Evolutionary conservation across 2,329 filamentous ascomycete genomes (phyloP).

Genomic region (Aspergillus ochraceus): DNA sequence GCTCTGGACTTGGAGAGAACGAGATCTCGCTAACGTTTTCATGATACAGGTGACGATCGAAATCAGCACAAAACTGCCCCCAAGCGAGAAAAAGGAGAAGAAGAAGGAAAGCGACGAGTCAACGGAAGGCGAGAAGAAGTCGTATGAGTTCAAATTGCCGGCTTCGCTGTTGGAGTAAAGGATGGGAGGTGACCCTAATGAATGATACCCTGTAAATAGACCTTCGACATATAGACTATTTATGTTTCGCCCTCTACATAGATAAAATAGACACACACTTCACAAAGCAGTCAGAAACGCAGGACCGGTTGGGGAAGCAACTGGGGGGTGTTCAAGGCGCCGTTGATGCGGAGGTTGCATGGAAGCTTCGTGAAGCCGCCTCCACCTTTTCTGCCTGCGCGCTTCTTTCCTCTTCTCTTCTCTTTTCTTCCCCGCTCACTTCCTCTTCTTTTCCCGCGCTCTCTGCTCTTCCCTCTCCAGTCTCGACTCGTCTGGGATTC

Average conservation of each 20-base stretch:
- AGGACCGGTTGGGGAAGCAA: too few species aligned
- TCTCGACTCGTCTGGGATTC: not conserved
- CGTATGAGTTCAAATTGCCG: slow-evolving; percentile 28
- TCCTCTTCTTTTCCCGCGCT: slow-evolving; percentile 5
- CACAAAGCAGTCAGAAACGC: too few species aligned
- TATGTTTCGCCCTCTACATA: not conserved
- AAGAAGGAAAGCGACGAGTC: slow-evolving; percentile 16
- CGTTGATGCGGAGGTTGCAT: slow-evolving; percentile 10
- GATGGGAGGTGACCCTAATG: not conserved
- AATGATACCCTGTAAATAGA: not conserved
- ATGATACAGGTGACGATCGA: slow-evolving; percentile 43
- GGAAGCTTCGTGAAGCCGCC: slow-evolving; percentile 43
- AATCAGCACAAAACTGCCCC: slow-evolving; percentile 44
- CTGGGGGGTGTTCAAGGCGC: too few species aligned
- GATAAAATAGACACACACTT: not conserved
- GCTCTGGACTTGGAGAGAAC: not conserved
- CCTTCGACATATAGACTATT: not conserved
- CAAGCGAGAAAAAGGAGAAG: slow-evolving; percentile 36
- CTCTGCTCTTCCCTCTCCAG: slow-evolving; percentile 9
- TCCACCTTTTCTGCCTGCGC: slow-evolving; percentile 11
- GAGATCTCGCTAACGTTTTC: slow-evolving; percentile 8
- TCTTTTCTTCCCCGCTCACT: slow-evolving; percentile 15
- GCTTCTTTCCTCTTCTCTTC: slow-evolving; percentile 5
- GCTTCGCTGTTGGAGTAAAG: slow-evolving; percentile 26
- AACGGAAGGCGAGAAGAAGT: slow-evolving; percentile 11